Conservation (phyloP, 108 stramenopile species). For the Stephanodiscus triporus region DNA sequence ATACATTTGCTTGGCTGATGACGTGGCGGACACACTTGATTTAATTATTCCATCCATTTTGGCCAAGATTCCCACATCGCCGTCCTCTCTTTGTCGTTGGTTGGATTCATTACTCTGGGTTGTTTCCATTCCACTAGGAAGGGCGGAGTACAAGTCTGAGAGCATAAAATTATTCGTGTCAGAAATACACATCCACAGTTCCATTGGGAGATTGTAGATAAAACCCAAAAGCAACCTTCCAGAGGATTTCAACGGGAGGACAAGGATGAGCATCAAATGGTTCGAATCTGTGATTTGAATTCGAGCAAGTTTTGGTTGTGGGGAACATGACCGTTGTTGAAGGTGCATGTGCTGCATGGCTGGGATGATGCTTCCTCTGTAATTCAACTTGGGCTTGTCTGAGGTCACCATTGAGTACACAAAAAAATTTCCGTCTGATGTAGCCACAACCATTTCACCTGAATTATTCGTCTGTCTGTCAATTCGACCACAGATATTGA, state of each 20-base stretch:
- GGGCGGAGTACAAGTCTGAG: constrained; percentile 78
- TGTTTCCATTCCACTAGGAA: constrained; percentile 40
- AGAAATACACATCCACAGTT: constrained; percentile 82
- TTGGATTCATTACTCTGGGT: constrained; percentile 2
- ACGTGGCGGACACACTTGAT: constrained; percentile 51
- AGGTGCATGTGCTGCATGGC: constrained; percentile 82
- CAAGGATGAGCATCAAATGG: constrained; percentile 67
- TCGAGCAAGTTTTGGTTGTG: constrained; percentile 65
- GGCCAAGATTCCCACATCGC: constrained; percentile 52
- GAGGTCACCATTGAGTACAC: constrained; percentile 59
- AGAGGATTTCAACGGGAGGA: constrained; percentile 38
- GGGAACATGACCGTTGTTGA: constrained; percentile 19
- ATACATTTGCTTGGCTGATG: constrained; percentile 47
- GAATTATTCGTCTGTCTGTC: not conserved
- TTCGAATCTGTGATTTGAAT: constrained; percentile 72
- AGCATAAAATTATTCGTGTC: constrained; percentile 79
- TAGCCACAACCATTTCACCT: constrained; percentile 66
- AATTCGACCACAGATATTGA: constrained; percentile 11
- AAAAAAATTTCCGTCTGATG: constrained; percentile 71
- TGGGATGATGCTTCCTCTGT: constrained; percentile 77
- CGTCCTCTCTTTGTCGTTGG: constrained; percentile 6
- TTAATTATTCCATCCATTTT: constrained; percentile 68
- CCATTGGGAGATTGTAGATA: constrained; percentile 66
- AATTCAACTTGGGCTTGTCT: constrained; percentile 43
- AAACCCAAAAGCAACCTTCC: constrained; percentile 76